Percentiles rank a stretch among this genome's conserved stretches.
Conservation (phyloP, 352 stramenopile species). For the Plasmopara viticola region DNA sequence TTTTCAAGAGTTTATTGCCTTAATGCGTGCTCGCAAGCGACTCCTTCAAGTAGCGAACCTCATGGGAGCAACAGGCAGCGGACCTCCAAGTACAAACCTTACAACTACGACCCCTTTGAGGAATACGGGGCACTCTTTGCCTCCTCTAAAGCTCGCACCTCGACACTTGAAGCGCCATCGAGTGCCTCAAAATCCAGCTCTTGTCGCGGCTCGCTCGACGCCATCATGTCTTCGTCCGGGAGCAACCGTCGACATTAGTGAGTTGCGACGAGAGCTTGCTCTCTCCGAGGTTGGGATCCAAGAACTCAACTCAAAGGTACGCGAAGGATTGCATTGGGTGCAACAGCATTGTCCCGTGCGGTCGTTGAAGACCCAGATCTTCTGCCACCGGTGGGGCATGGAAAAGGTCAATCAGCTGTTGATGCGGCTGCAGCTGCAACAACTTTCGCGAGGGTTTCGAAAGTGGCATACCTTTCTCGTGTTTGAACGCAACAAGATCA, state of each 20-base stretch:
- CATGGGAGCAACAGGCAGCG: slow-evolving; percentile 45
- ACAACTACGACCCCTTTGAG: not conserved
- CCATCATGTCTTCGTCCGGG: slow-evolving; percentile 53
- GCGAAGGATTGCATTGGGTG: slow-evolving; percentile 81
- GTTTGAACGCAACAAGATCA: slow-evolving; percentile 72
- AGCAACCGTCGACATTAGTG: slow-evolving; percentile 35
- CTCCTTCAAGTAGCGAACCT: slow-evolving; percentile 61
- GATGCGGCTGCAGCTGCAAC: slow-evolving; percentile 54
- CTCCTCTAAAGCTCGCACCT: slow-evolving; percentile 51
- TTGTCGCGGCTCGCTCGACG: slow-evolving; percentile 41
- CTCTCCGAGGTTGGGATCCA: slow-evolving; percentile 75
- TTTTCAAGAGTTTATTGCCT: slow-evolving; percentile 68
- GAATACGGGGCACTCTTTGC: slow-evolving; percentile 21
- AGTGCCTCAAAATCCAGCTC: slow-evolving; percentile 32
- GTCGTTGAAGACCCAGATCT: slow-evolving; percentile 76
- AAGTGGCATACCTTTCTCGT: slow-evolving; percentile 66
- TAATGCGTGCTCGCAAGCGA: slow-evolving; percentile 76
- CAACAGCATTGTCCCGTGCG: slow-evolving; percentile 78
- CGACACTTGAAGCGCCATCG: slow-evolving; percentile 43
- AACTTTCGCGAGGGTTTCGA: slow-evolving; percentile 54
- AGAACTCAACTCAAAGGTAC: slow-evolving; percentile 61
- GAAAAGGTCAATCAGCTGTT: slow-evolving; percentile 81
- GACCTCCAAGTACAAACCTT: slow-evolving; percentile 12
- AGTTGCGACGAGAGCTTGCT: slow-evolving; percentile 68
- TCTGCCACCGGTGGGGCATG: slow-evolving; percentile 79